Evolutionary conservation across 805 yeast species (phyloP), one percentile per base, ranked within the genome.

Genomic region (Metschnikowia dekortorum): DNA sequence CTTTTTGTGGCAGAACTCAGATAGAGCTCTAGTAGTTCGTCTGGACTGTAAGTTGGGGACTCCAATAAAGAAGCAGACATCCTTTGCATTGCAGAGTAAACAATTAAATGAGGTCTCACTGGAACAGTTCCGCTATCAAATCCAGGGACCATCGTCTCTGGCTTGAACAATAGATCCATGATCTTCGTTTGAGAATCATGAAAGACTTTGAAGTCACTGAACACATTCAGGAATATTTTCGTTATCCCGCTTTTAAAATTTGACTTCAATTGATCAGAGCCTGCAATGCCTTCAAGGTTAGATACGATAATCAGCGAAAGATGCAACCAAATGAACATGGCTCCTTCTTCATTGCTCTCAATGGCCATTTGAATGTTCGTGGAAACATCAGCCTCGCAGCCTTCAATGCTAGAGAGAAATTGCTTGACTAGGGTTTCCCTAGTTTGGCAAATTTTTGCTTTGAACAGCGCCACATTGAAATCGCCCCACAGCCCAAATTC

Each of bases 21-120:
- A 44, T 66, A 67, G 10, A 69, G 58, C 10, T 54, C 56, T 26
- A 61, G 52, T 11, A 57, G 34, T 31, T 57, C 55, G 34, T 42
- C 40, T 7, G 50, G 48, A 11, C 48, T 44, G 39, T 53, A 52
- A 13, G 30, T 33, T 7, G 38, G 7, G 9, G 56, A 55, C 2
- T 39, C 34, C 39, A 55, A 44, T n/a, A 57, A 35, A 6, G 38
- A 29, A 4, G 44, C n/a, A 4, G 55, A 51, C 14, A 53, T 33
- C 14, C 44, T 50, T 29, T 47, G 50, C 31, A 57, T 44, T 7
- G 49, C 18, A 2, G 60, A 53, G 29, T 45, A 41, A 13, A 57
- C 47, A 16, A 40, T 35, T 31, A 55, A 41, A 33, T 55, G 55
- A 9, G 60, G 57, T 38, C 51, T 49, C 14, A 50, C 35, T 8